Base-by-base conservation (phyloP, 2,329 filamentous ascomycete species). In the Pseudocercospora cruenta region DNA sequence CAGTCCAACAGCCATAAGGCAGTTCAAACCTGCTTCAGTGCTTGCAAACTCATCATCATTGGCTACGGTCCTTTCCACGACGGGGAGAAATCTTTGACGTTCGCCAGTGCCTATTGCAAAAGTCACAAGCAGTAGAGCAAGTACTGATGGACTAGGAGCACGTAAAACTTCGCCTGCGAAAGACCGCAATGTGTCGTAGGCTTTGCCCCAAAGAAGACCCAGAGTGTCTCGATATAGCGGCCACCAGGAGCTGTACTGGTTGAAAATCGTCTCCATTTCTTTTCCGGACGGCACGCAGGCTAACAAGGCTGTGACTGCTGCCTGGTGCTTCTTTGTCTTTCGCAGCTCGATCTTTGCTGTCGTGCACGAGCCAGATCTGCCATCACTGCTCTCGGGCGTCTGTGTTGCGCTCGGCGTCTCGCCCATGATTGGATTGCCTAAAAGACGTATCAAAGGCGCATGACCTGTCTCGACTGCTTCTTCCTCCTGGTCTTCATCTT, bases 1-100 rank as follows among this genome's bases (percentile, higher is more conserved):
- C 19, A 67, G 21, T 3, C 68, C 68, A n/a, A 70, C 24, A 12
- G 66, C 64, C 66, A 70, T 70, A n/a, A 68, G 39, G 26, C 58
- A 61, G 26, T 62, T 64, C 5, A 68, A 57, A 14, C 68, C 66
- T 57, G 58, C 43, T 33, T 68, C 64, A 14, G 63, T 66, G 7
- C 51, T 62, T 14, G 66, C 66, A 55, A 65, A 63, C 16, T 66
- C 51, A 39, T 68, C 68, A n/a, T 61, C 33, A 33, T 65, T 62
- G 3, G 64, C 26, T 22, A 68, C 60, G 6, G 60, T 62, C 31
- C 54, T 26, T 45, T 70, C 68, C 9, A 70, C 68, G 10, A 66
- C 51, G 7, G 66, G 64, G 24, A 70, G 47, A 26, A 65, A 68
- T 21, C 47, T 66, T 33, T 63, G 60, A 43, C 49, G 54, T 12